Evolutionary conservation across 2,329 filamentous ascomycete genomes (phyloP).

Genomic region (Curvularia lunata): DNA sequence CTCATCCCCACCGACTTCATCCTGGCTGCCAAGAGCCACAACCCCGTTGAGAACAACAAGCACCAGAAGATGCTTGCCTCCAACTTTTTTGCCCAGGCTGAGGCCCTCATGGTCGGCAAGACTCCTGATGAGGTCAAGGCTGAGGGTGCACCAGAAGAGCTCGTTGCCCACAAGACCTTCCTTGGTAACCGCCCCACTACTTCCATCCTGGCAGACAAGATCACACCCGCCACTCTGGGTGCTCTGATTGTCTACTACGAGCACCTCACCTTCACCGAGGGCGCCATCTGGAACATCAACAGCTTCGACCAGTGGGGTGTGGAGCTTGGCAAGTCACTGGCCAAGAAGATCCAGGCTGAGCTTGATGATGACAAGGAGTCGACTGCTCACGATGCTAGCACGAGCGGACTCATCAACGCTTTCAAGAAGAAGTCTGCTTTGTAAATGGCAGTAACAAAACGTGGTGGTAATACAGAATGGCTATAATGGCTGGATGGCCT

Average conservation of each 20-base stretch:
- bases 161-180: conserved; percentile 99
- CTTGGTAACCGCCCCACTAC: conserved; percentile 96
- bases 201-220: conserved; percentile 89
- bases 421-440: conserved; percentile 78
- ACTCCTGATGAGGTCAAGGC: conserved; percentile 78
- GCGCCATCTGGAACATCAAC: conserved; percentile 99
- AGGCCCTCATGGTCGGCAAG: conserved; percentile 91
- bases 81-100: conserved; percentile 89
- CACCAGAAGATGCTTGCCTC: conserved; percentile 97
- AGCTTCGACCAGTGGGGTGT: conserved; percentile 99
- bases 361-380: conserved; percentile 78
- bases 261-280: conserved; percentile 97
- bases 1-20: conserved; percentile 99
- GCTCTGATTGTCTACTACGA: conserved; percentile 99
- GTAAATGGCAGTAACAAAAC: conserved; percentile 21
- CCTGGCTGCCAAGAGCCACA: conserved; percentile 93
- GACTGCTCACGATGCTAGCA: conserved; percentile 81
- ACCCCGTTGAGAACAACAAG: conserved; percentile 87
- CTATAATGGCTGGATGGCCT: conserved; percentile 21
- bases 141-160: conserved; percentile 73
- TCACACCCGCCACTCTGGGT: conserved; percentile 91
- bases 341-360: conserved; percentile 73
- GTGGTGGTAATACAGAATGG: neutral
- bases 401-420: conserved; percentile 84
- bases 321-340: conserved; percentile 93